Evolutionary conservation across 169 alveolate genomes (phyloP), one percentile per base, ranked within the genome.

Genomic region (Neospora caninum): DNA sequence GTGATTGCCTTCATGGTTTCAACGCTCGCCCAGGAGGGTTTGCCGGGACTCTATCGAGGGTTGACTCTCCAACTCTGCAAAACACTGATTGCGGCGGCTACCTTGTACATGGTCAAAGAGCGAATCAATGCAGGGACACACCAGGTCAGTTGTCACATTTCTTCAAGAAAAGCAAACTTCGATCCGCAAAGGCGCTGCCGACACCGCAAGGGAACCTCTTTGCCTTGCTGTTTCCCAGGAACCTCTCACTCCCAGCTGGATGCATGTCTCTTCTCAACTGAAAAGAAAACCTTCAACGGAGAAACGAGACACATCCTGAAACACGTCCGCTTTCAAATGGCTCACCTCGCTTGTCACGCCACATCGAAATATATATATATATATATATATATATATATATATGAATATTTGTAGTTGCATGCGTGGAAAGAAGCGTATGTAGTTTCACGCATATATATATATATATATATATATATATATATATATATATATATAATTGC

Each of bases 71-170:
- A 92, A 83, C 91, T 92, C 41, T 34, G 82, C 43, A 92, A 92
- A 83, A 92, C 94, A 16, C 29, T 92, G 38, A 22, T 92, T 34
- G 91, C 94, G 6, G 41, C 91, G 27, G 88, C 94, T 20, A 36
- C 80, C 38, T 80, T 92, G 34, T 92, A 45, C 78, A 83, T 92
- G 82, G 38, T 92, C n/a, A 92, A 92, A 82, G 94, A 92, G 34
- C 42, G 53, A 20, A 31, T 92, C 34, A 42, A 36, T 22, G 20
- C 49, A 7, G 34, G 22, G 20, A 92, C 94, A n/a, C 67, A 45
- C 1, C 73, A 91, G 54, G 94, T 91, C n/a, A 18, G 87, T 9
- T 34, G 1, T n/a, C n/a, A n/a, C n/a, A n/a, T n/a, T n/a, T n/a
- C n/a, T n/a, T n/a, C n/a, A n/a, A n/a, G n/a, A n/a, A n/a, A n/a